Evolutionary conservation across 768 basidiomycete species (phyloP), one percentile per base, ranked within the genome.

Genomic region (Rhizopogon vesiculosus): DNA sequence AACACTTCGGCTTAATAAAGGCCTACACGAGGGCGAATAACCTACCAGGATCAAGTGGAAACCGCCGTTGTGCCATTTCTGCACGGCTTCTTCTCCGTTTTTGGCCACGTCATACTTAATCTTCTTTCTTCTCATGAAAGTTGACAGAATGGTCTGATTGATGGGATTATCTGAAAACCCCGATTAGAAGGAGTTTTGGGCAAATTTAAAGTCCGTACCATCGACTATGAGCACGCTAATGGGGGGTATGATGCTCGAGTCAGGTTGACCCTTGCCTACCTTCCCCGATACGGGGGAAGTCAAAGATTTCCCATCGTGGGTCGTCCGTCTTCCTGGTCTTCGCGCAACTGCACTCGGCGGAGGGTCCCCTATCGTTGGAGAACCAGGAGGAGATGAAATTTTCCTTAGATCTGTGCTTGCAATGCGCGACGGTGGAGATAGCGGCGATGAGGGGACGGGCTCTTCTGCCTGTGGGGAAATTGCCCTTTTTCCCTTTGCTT

Each of bases 141-240:
- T 95, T n/a, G 91, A 91, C 52, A 98, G 75, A 68, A 98, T 97
- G 28, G 91, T 96, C 66, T 95, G 96, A 66, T 99, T 98, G 75
- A 99, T 98, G 6, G 93, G 91, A 68, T 99, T 99, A 74, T 99
- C 97, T 98, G 61, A 3, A 40, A 22, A 16, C 22, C 51, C 39
- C 56, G n/a, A 53, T 60, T 53, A 68, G 59, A 50, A 48, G 7
- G 59, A 18, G 13, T 38, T 44, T 40, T 12, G 59, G 49, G 42
- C 6, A 41, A 16, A 42, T 28, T 33, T 5, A 15, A 53, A 29
- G 45, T 8, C 9, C 87, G 58, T 60, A 93, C 96, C 96, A 70
- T 99, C 97, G 40, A 98, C 97, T 64, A 99, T 97, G 63, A 99
- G 80, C 1, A 99, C 97, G 63, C 91, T 96, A 66, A 99, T 98